These are phyloP conservation scores for Cercophora sp. DNA, from an alignment of 495 filamentous ascomycete genomes.

Conservation along the genomic window DNA sequence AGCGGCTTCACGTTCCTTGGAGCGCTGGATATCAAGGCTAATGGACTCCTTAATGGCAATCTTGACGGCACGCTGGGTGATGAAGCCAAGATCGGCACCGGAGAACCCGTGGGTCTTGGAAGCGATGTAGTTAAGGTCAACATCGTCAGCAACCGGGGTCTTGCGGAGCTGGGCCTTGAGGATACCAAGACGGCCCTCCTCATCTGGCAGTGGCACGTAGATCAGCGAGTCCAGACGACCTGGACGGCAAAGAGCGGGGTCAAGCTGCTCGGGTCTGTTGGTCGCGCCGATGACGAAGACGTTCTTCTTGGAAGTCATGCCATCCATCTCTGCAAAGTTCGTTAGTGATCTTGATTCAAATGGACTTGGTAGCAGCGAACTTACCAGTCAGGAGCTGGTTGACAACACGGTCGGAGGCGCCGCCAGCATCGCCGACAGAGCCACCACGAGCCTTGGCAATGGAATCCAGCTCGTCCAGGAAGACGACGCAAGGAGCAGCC, in stretches of 20 bases:
- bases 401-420: conserved; percentile 98
- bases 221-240: conserved; percentile 98
- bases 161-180: conserved; percentile 97
- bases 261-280: conserved; percentile 96
- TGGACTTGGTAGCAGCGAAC: conserved; percentile 31
- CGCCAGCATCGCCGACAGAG: conserved; percentile 92
- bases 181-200: conserved; percentile 79
- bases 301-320: conserved; percentile 99
- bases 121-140: conserved; percentile 87
- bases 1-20: conserved; percentile 81
- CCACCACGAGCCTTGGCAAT: conserved; percentile 99
- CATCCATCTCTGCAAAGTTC: conserved; percentile 84
- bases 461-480: conserved; percentile 97
- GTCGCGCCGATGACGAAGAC: conserved; percentile 99
- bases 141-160: conserved; percentile 84
- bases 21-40: conserved; percentile 76
- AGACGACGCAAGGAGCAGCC: conserved; percentile 96
- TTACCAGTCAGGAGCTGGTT: conserved; percentile 97
- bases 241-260: conserved; percentile 94
- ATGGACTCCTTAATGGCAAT: conserved; percentile 99
- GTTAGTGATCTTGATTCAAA: conserved; percentile 15
- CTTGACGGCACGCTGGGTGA: conserved; percentile 98
- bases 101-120: conserved; percentile 98
- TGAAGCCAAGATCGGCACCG: conserved; percentile 98
- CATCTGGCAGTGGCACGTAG: conserved; percentile 94